Base-by-base conservation (phyloP, 1,139 yeast species). In the Pichia sp. region DNA sequence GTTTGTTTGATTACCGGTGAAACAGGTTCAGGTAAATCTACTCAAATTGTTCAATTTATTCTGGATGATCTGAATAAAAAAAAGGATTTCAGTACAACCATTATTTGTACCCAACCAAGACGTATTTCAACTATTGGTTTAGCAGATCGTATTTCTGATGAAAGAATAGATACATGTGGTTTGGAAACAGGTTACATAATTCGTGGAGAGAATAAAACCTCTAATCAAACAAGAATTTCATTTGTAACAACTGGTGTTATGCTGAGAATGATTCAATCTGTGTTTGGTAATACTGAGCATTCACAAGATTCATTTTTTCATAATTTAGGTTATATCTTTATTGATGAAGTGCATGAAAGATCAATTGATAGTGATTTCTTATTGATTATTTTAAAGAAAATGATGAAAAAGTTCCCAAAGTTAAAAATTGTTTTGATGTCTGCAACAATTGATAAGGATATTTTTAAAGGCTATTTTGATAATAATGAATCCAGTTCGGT, bases 331-430 rank as follows among this genome's bases (percentile, higher is more conserved):
- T 88, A 85, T 60, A 77, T 91, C 29, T 82, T 93, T 45, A 82
- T 93, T 47, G 99, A 93, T 72, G 99, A 93, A 69, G 98, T 93
- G 16, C 99, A 93, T 65, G 99, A 93, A 69, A 73, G 98, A 58
- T 89, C 97, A 0, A 80, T 93, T 48, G 98, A 93, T 62, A 83
- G 95, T 56, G 98, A 93, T 67, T 83, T 91, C 56, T 73, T 93
- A 50, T 74, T 93, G 48, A 88, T 90, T 48, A 76, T 91, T 50
- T 72, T 93, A 58, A 89, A 88, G 62, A 76, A 77, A 45, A 69
- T 88, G 14, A 69, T 72, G 53, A 67, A 69, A 36, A 70, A 71
- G 46, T 74, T 71, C 49, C 79, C 79, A 0, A 74, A 81, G 3
- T 65, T 91, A 56, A 87, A 83, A 62, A 73, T 93, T 41, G 76